Conservation (phyloP, 2,329 filamentous ascomycete genomes). For the Neofusicoccum laricinum region DNA sequence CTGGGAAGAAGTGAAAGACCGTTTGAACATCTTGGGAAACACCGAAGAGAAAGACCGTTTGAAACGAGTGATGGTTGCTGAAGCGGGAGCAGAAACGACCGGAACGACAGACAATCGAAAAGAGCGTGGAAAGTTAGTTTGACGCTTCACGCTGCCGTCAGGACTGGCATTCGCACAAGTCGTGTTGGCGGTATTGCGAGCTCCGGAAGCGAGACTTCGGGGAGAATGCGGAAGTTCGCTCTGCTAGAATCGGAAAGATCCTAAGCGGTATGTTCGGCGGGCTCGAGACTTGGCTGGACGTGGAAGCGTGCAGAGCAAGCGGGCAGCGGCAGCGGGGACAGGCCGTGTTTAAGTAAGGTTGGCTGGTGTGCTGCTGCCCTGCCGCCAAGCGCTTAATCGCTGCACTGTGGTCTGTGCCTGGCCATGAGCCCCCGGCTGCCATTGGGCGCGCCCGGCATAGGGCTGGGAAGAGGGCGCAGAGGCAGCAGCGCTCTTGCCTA, state of each 20-base stretch:
- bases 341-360: neutral
- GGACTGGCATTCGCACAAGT: neutral
- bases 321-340: neutral
- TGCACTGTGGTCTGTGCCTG: neutral
- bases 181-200: constrained; percentile 3
- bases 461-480: neutral
- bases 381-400: neutral
- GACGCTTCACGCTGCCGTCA: constrained; percentile 14
- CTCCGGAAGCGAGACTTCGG: constrained; percentile 10
- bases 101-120: constrained; percentile 2
- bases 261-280: constrained; percentile 3
- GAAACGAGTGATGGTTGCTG: neutral
- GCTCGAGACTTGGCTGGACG: constrained; percentile 5
- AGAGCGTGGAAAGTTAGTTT: constrained; percentile 15
- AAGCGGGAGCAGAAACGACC: neutral
- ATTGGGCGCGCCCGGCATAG: neutral
- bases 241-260: constrained; percentile 1
- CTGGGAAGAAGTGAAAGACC: constrained; percentile 65
- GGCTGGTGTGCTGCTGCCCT: neutral
- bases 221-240: neutral
- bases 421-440: neutral
- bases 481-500: constrained; percentile 9
- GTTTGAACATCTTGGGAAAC: constrained; percentile 77
- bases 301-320: neutral
- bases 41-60: constrained; percentile 40